Evolutionary conservation across 805 yeast genomes (phyloP).

Genomic region (Lipomyces sp.): DNA sequence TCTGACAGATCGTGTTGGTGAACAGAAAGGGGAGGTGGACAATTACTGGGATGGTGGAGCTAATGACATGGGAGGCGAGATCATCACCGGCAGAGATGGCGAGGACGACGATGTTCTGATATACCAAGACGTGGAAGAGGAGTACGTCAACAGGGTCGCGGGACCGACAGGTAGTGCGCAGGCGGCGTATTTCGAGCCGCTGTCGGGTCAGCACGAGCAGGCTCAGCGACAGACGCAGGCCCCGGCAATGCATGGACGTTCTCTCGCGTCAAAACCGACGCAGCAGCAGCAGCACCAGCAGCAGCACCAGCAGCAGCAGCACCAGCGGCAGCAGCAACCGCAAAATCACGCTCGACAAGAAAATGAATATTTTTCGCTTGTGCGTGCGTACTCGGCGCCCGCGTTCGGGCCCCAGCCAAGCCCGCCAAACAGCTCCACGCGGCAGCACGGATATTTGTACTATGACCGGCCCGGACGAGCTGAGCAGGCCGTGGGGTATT

Average conservation of each 20-base stretch:
- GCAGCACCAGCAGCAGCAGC: neutral
- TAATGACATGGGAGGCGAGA: too few species aligned
- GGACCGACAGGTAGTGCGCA: too few species aligned
- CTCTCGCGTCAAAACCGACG: neutral
- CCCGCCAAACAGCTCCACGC: too few species aligned
- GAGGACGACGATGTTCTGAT: too few species aligned
- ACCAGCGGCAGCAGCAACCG: neutral
- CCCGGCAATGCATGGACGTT: neutral
- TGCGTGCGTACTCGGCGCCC: neutral
- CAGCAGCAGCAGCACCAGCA: slow-evolving; percentile 2
- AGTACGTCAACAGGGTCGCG: too few species aligned
- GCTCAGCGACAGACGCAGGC: neutral
- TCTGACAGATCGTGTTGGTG: too few species aligned
- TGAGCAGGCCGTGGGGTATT: too few species aligned
- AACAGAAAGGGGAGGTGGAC: too few species aligned
- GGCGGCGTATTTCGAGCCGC: neutral
- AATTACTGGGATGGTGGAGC: too few species aligned
- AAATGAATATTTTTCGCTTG: neutral
- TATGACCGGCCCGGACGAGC: neutral
- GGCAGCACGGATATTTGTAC: neutral
- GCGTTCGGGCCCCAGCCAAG: too few species aligned
- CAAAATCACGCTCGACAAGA: neutral
- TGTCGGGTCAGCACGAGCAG: neutral
- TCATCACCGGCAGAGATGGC: too few species aligned
- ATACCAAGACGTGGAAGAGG: too few species aligned